phyloP scores from a whole-genome alignment of 75 land plant genomes.

The Ceratopteris richardii region DNA sequence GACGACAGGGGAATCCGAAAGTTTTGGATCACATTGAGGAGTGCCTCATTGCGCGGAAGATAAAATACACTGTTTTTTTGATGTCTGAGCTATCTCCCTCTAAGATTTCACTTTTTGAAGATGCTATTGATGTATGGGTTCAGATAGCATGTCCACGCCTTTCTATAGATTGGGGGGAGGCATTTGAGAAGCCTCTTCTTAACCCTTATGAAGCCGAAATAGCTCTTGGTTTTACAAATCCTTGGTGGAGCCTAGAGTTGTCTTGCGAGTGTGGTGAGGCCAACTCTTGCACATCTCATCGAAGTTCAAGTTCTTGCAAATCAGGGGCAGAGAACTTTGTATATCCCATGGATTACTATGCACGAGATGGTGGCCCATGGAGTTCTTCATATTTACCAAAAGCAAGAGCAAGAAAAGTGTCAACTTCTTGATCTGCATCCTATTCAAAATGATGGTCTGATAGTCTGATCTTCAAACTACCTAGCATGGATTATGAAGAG shows the following conservation, averaged over 20 bases:
- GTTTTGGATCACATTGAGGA: conserved; percentile 56
- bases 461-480: neutral
- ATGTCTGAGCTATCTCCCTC: conserved; percentile 84
- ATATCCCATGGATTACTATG: conserved; percentile 98
- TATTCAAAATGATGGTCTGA: neutral
- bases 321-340: conserved; percentile 5
- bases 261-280: neutral
- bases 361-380: conserved; percentile 97
- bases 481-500: no score
- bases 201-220: conserved; percentile 88
- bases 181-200: conserved; percentile 62
- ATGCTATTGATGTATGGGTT: conserved; percentile 85
- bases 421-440: neutral
- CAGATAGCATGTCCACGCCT: conserved; percentile 95
- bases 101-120: conserved; percentile 59
- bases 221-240: conserved; percentile 69
- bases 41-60: conserved; percentile 44
- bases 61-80: conserved; percentile 48
- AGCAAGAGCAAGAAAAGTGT: neutral
- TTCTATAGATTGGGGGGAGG: conserved; percentile 97
- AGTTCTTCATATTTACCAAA: conserved; percentile 55
- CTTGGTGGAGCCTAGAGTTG: conserved; percentile 74
- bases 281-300: neutral
- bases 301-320: neutral
- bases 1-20: conserved; percentile 86